These are phyloP conservation scores for Beta corolliflora DNA, from an alignment of 179 eudicot genomes.

Conservation along the genomic window DNA sequence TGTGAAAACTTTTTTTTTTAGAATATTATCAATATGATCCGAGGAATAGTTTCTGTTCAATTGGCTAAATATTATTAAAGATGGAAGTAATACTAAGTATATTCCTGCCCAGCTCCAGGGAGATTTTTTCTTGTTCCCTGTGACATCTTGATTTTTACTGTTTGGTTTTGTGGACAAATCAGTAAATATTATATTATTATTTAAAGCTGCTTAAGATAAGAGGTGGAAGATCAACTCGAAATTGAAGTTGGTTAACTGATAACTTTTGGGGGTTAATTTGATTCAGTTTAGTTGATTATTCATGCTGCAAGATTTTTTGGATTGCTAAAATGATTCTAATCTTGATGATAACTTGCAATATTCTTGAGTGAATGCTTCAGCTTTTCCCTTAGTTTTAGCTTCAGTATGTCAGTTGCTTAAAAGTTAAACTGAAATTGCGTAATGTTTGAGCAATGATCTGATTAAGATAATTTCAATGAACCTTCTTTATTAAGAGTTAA, in stretches of 20 bases:
- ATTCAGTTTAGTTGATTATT: not conserved
- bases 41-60: constrained; percentile 10
- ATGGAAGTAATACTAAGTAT: constrained; percentile 3
- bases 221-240: not conserved
- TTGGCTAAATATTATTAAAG: not conserved
- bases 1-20: not conserved
- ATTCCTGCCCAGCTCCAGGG: not conserved
- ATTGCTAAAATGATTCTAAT: not conserved
- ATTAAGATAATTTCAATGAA: not conserved
- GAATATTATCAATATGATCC: constrained; percentile 15
- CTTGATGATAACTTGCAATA: not conserved
- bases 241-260: not conserved
- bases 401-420: not conserved
- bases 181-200: not conserved
- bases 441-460: not conserved
- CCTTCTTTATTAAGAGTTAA: not conserved
- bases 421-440: not conserved
- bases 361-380: not conserved
- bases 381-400: not conserved
- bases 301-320: not conserved
- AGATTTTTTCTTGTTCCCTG: not conserved
- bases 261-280: not conserved
- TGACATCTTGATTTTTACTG: not conserved
- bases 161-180: not conserved
- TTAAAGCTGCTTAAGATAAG: constrained; percentile 1